phyloP scores from a whole-genome alignment of 1,284 basidiomycete species.

The Austroboletus novae-zelandiae region DNA sequence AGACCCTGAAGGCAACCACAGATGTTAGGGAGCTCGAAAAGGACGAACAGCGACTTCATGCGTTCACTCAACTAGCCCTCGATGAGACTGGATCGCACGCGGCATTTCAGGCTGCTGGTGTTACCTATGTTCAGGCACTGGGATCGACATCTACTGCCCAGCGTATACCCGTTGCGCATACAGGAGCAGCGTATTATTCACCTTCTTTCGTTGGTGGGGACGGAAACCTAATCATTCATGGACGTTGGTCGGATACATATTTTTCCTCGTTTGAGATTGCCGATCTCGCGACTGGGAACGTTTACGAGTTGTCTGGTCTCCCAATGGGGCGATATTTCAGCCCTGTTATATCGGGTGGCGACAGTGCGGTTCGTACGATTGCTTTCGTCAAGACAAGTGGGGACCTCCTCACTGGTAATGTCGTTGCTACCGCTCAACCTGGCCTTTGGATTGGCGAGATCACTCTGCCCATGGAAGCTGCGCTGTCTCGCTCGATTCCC shows the following conservation, averaged over 20 bases:
- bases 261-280: slow-evolving; percentile 68
- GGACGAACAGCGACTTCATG: slow-evolving; percentile 51
- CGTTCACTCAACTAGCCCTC: slow-evolving; percentile 58
- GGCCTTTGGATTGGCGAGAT: slow-evolving; percentile 66
- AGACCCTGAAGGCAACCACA: slow-evolving; percentile 48
- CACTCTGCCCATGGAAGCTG: slow-evolving; percentile 40
- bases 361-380: slow-evolving; percentile 43
- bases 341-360: slow-evolving; percentile 47
- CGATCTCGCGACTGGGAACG: slow-evolving; percentile 43
- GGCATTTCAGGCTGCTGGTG: slow-evolving; percentile 66
- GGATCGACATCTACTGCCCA: slow-evolving; percentile 20
- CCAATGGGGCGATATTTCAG: slow-evolving; percentile 64
- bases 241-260: slow-evolving; percentile 62
- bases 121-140: slow-evolving; percentile 55
- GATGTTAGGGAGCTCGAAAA: slow-evolving; percentile 55
- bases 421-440: slow-evolving; percentile 58
- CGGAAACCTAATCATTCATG: slow-evolving; percentile 54
- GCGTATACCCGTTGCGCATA: slow-evolving; percentile 47
- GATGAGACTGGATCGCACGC: slow-evolving; percentile 52
- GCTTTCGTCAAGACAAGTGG: slow-evolving; percentile 65
- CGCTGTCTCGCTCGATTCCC: slow-evolving; percentile 27
- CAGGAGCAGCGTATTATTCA: slow-evolving; percentile 58
- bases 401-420: slow-evolving; percentile 56
- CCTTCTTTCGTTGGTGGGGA: slow-evolving; percentile 59
- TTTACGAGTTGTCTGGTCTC: slow-evolving; percentile 51